Evolutionary conservation across 192 early-diverging fungal species (phyloP).

Genomic region (Backusella macrospora): DNA sequence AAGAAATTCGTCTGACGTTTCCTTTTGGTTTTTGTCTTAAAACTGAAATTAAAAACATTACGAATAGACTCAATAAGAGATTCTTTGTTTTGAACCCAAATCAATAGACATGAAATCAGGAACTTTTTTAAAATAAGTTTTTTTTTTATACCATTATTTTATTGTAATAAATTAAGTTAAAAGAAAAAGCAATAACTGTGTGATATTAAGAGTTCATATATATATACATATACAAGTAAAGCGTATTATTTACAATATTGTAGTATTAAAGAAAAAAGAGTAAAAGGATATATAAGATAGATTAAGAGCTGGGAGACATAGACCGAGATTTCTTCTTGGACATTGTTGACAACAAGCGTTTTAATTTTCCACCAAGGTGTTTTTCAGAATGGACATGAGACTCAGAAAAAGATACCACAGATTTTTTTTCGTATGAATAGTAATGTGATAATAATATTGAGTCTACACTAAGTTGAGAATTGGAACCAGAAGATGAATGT

Average conservation of each 20-base stretch:
- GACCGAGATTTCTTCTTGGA: slow-evolving; percentile 3
- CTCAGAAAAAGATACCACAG: neutral
- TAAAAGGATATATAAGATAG: neutral
- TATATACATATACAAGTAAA: neutral
- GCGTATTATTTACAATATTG: neutral
- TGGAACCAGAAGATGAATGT: neutral
- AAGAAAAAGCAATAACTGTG: neutral
- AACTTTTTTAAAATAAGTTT: neutral
- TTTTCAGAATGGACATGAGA: neutral
- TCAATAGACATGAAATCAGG: neutral
- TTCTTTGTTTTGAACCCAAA: neutral
- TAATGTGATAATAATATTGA: neutral
- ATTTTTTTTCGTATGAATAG: neutral
- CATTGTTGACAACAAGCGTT: slow-evolving; percentile 14
- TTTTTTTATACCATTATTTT: neutral
- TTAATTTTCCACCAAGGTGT: neutral
- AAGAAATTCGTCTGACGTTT: neutral
- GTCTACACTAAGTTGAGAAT: neutral
- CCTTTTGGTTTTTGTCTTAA: neutral
- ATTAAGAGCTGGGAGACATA: neutral
- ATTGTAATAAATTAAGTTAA: neutral
- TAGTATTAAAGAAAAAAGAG: neutral
- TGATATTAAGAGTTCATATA: neutral
- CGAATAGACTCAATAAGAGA: neutral
- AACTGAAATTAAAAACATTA: neutral